Base-by-base conservation (phyloP, 2,329 filamentous ascomycete species). In the Cladosporium sp. region DNA sequence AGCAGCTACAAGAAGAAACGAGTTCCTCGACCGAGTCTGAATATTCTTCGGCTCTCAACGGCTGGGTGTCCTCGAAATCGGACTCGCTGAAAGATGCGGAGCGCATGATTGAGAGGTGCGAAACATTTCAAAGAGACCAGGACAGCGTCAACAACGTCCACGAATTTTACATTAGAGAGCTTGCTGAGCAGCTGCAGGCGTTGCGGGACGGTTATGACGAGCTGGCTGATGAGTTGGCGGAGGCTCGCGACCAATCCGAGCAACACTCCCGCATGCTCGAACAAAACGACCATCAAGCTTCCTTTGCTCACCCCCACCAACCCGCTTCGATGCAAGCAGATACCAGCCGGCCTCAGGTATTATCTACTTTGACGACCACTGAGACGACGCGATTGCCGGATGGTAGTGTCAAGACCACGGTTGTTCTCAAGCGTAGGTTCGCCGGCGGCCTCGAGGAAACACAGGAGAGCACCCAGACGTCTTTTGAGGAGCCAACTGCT, bases 151-250 rank as follows among this genome's bases (percentile, higher is more conserved):
- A 46, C n/a, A 2, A 3, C 39, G 5, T 11, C 11, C n/a, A 46
- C n/a, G 7, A 21, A 3, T 11, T 23, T 21, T 21, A 21, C 10
- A 46, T 46, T 2, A 10, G 21, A 1, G 1, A 10, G 10, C 39
- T 46, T 46, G n/a, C n/a, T 13, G n/a, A 46, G 39, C 39, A 46
- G 5, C 1, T 93, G 58, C 84, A 94, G 18, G 91, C 94, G 78
- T 91, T 93, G 78, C 91, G 94, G 79, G 93, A 94, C 72, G 93
- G 93, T 83, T 93, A 93, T 79, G 84, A 91, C 18, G 32, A 34
- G 21, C 83, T 94, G 57, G 88, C 93, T 82, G 92, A 93, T 90
- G 91, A 91, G 43, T 87, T 91, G n/a, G 89, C 88, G 78, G 87
- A 92, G 75, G 91, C 93, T 80, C 74, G 84, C 88, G 76, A 83